Conservation (phyloP, 306 rosid genomes). For the Malus sylvestris region DNA sequence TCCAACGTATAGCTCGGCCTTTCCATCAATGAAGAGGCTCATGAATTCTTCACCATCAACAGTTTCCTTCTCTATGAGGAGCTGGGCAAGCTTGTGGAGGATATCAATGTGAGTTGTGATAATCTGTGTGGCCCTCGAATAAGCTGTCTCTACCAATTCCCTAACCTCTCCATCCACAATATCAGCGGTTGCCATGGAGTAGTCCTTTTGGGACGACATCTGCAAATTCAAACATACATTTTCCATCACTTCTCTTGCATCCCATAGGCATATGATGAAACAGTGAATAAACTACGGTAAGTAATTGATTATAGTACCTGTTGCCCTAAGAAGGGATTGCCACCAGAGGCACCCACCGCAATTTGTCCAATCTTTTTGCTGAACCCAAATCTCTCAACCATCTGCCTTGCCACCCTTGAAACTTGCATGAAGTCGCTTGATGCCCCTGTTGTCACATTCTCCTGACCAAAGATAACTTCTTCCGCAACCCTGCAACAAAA, state of each 20-base stretch:
- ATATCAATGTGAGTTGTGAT: slow-evolving; percentile 80
- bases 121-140: slow-evolving; percentile 63
- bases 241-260: background rate
- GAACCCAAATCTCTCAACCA: slow-evolving; percentile 98
- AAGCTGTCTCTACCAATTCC: slow-evolving; percentile 87
- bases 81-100: slow-evolving; percentile 90
- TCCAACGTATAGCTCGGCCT: slow-evolving; percentile 68
- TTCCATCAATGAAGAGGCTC: slow-evolving; percentile 91
- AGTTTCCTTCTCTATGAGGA: slow-evolving; percentile 89
- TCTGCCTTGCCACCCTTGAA: slow-evolving; percentile 93
- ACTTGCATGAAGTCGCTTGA: slow-evolving; percentile 99
- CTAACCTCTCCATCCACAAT: slow-evolving; percentile 85
- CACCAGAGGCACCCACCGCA: slow-evolving; percentile 88
- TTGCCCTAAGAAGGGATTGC: slow-evolving; percentile 98
- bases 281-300: background rate
- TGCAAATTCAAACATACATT: slow-evolving; percentile 21
- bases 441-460: slow-evolving; percentile 94
- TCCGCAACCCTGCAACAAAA: slow-evolving; percentile 82
- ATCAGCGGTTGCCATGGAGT: slow-evolving; percentile 92
- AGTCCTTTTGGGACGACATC: slow-evolving; percentile 90
- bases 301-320: slow-evolving; percentile 37
- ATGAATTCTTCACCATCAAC: slow-evolving; percentile 95
- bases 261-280: background rate
- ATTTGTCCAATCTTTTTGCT: slow-evolving; percentile 94
- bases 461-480: slow-evolving; percentile 62